phyloP scores from a whole-genome alignment of 2,329 filamentous ascomycete genomes.

The Coniochaeta sp. region DNA sequence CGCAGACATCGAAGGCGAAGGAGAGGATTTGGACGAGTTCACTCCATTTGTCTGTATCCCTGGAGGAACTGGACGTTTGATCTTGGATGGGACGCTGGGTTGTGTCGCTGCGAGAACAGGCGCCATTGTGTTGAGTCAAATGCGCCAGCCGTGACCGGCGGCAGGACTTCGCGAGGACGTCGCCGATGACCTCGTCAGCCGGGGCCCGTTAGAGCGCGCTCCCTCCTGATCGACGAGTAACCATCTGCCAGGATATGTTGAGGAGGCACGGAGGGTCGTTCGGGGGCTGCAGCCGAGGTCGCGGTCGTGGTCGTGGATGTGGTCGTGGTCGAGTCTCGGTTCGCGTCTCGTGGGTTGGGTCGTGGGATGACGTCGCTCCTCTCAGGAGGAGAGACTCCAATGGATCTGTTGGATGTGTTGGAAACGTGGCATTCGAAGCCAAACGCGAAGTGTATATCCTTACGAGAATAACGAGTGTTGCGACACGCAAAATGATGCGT shows the following conservation, averaged over 20 bases:
- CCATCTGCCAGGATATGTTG: background rate
- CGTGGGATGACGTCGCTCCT: background rate
- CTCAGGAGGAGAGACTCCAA: background rate
- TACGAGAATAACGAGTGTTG: conserved; percentile 1
- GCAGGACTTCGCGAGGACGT: background rate
- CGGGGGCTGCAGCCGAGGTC: background rate
- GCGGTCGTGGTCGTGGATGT: background rate
- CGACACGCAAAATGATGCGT: background rate
- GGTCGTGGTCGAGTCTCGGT: too few species aligned
- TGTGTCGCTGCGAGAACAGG: conserved; percentile 43
- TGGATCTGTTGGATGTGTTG: background rate
- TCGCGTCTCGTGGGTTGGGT: too few species aligned
- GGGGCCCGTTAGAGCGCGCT: background rate
- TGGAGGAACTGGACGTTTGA: conserved; percentile 61
- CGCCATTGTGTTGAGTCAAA: conserved; percentile 37
- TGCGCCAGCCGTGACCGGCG: background rate
- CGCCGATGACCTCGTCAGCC: background rate
- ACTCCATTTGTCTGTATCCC: conserved; percentile 61
- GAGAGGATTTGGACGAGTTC: conserved; percentile 50
- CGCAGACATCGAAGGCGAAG: conserved; percentile 49
- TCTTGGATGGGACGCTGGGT: conserved; percentile 45
- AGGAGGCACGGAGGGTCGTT: background rate
- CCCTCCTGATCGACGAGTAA: background rate
- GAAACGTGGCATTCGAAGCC: background rate
- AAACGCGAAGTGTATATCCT: background rate